These are phyloP conservation scores for Stemphylium vesicarium DNA, from an alignment of 2,329 filamentous ascomycete species.

Conservation along the genomic window DNA sequence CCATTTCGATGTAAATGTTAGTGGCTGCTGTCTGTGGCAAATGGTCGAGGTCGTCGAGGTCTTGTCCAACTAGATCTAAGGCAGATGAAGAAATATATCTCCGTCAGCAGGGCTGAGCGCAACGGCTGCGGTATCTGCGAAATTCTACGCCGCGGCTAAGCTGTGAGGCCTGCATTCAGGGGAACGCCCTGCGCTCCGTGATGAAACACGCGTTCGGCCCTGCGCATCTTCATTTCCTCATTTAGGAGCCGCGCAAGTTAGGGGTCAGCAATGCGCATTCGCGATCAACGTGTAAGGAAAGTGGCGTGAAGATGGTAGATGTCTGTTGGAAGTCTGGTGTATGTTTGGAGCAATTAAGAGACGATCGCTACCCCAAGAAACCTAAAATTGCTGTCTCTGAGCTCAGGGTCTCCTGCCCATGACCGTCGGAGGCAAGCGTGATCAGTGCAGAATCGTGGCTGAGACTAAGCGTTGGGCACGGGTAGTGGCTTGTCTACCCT, in stretches of 20 bases:
- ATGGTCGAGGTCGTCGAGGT: neutral
- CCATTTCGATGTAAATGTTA: conserved; percentile 24
- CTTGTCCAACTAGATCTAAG: neutral
- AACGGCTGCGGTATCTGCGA: conserved; percentile 3
- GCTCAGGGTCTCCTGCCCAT: conserved; percentile 1
- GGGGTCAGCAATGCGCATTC: conserved; percentile 4
- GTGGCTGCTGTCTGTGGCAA: neutral
- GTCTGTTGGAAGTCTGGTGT: neutral
- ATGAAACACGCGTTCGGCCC: conserved; percentile 32
- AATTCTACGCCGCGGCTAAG: conserved; percentile 19
- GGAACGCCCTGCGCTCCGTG: conserved; percentile 21
- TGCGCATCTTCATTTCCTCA: conserved; percentile 27
- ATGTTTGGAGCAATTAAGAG: neutral
- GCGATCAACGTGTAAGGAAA: neutral
- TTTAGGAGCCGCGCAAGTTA: neutral
- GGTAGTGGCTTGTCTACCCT: neutral
- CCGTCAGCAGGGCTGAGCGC: conserved; percentile 6
- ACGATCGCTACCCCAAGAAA: neutral
- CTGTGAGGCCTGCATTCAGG: conserved; percentile 23
- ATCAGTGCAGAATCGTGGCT: neutral
- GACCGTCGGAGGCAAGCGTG: neutral
- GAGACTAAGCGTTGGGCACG: neutral
- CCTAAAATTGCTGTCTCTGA: conserved; percentile 6
- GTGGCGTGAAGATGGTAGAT: neutral
- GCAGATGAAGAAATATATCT: conserved; percentile 1